phyloP scores from a whole-genome alignment of 1,139 yeast species.

The Suhomyces atakaporum region DNA sequence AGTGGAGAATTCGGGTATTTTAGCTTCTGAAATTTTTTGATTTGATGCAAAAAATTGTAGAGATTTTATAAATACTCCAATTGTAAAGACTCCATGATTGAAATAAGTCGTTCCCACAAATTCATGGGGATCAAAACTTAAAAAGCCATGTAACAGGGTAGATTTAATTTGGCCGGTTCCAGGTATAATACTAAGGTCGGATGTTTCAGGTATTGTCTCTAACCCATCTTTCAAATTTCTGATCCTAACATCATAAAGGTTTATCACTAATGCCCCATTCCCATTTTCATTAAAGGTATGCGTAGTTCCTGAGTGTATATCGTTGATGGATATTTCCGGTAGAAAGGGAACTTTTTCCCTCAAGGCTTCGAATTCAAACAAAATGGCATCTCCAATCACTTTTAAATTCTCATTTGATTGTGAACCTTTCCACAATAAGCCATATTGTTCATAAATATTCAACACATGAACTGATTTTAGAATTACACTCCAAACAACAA shows the following conservation, averaged over 20 bases:
- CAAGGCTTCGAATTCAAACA: constrained; percentile 27
- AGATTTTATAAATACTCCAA: constrained; percentile 7
- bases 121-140: background rate
- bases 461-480: constrained; percentile 21
- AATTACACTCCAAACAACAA: constrained; percentile 40
- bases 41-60: constrained; percentile 12
- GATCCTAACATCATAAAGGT: constrained; percentile 20
- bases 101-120: background rate
- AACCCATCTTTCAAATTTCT: background rate
- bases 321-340: constrained; percentile 6
- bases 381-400: constrained; percentile 19
- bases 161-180: background rate
- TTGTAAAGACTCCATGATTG: background rate
- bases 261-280: constrained; percentile 16
- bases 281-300: background rate
- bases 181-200: constrained; percentile 2
- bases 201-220: background rate
- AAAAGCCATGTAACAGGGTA: background rate
- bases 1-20: background rate
- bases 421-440: constrained; percentile 17
- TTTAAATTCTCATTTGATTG: constrained; percentile 6
- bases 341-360: constrained; percentile 11
- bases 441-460: constrained; percentile 27
- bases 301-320: background rate
- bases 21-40: background rate